Percentiles rank a stretch among this genome's conserved stretches.
Evolutionary conservation across 2,329 filamentous ascomycete genomes (phyloP).

Genomic region (Calonectria fujianensis): DNA sequence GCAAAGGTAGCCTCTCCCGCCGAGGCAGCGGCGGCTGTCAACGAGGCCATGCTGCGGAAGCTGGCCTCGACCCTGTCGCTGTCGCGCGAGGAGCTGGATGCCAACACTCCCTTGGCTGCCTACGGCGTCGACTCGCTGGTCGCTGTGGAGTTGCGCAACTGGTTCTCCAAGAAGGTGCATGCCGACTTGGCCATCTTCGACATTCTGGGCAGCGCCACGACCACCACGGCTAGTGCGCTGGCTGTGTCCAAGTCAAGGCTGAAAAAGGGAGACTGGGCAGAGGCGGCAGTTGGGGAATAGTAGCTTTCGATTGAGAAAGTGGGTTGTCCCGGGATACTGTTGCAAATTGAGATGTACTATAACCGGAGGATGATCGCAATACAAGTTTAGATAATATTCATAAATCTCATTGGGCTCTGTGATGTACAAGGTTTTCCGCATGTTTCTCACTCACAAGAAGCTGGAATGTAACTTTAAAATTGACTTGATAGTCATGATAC

Average conservation of each 20-base stretch:
- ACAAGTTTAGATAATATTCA: neutral
- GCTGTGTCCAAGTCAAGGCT: slow-evolving; percentile 15
- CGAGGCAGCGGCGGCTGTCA: slow-evolving; percentile 8
- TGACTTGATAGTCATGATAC: neutral
- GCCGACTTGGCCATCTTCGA: slow-evolving; percentile 52
- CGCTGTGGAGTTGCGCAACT: slow-evolving; percentile 52
- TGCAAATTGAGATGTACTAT: neutral
- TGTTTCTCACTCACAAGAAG: neutral
- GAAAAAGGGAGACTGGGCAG: slow-evolving; percentile 7
- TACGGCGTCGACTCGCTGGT: slow-evolving; percentile 54
- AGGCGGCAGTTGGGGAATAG: neutral
- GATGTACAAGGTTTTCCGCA: neutral
- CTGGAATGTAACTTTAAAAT: neutral
- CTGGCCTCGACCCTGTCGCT: slow-evolving; percentile 11
- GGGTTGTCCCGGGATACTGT: neutral
- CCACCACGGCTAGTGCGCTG: neutral
- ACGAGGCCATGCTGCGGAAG: slow-evolving; percentile 5
- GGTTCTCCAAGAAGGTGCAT: slow-evolving; percentile 48
- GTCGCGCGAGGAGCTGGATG: slow-evolving; percentile 47
- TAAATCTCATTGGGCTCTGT: neutral
- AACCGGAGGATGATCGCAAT: neutral
- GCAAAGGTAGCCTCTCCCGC: neutral
- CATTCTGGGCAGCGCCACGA: slow-evolving; percentile 37
- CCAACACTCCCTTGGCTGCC: slow-evolving; percentile 44
- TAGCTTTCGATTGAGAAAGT: neutral